These are phyloP conservation scores for Jaapia argillacea DNA, from an alignment of 768 basidiomycete species.

Conservation along the genomic window DNA sequence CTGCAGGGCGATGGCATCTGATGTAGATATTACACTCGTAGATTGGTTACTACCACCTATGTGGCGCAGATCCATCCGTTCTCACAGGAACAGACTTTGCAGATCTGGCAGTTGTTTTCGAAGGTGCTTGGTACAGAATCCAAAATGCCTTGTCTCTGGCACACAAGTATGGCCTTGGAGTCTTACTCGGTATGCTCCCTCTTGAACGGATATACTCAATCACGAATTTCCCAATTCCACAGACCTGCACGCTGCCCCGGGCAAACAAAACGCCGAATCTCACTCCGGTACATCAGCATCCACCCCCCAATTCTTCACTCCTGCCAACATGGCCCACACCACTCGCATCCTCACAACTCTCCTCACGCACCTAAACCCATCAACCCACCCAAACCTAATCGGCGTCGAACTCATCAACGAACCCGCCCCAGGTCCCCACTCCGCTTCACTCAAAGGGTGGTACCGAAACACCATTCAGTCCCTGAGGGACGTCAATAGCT, in stretches of 20 bases:
- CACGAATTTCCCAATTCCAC: constrained; percentile 12
- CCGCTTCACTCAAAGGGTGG: constrained; percentile 44
- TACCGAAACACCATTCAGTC: constrained; percentile 46
- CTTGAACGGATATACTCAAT: not conserved
- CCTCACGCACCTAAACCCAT: constrained; percentile 24
- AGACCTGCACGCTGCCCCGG: constrained; percentile 71
- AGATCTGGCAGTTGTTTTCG: constrained; percentile 35
- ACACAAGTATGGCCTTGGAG: constrained; percentile 48
- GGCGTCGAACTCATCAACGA: constrained; percentile 56
- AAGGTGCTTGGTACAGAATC: constrained; percentile 62
- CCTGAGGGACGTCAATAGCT: constrained; percentile 36
- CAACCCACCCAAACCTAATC: constrained; percentile 34
- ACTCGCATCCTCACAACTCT: constrained; percentile 38
- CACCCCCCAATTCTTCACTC: constrained; percentile 37
- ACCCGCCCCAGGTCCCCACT: constrained; percentile 40
- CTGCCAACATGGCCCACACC: constrained; percentile 35
- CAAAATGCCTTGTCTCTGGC: constrained; percentile 51
- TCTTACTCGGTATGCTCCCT: constrained; percentile 47
- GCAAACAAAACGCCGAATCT: constrained; percentile 62
- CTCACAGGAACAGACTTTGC: constrained; percentile 60
- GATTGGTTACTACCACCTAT: constrained; percentile 71
- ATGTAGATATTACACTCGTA: no score
- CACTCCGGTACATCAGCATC: constrained; percentile 53
- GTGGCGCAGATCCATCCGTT: constrained; percentile 45
- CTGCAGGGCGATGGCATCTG: not conserved